Conservation (phyloP, 139 green algal species). For the Chlorella sp. region DNA sequence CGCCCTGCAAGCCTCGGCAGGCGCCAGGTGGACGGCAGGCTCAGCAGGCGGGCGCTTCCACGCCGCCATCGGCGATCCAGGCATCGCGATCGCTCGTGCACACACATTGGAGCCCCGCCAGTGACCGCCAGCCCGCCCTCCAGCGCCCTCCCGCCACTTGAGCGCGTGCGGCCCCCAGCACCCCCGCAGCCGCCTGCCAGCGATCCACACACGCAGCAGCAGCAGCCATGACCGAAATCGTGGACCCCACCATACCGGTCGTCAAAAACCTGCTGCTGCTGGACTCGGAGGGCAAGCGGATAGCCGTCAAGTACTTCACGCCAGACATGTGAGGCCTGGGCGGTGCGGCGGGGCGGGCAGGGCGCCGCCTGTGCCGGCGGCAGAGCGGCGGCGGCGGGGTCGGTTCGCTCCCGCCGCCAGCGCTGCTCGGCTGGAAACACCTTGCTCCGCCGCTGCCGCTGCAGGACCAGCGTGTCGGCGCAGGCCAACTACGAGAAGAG, state of each 20-base stretch:
- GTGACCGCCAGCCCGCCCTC: no score
- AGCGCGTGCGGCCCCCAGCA: no score
- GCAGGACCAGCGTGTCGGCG: slow-evolving; percentile 78
- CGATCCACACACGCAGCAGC: not conserved
- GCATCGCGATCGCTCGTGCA: no score
- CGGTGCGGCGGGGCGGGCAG: not conserved
- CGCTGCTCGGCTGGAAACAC: not conserved
- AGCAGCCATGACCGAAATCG: slow-evolving; percentile 27
- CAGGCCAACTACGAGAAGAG: slow-evolving; percentile 96
- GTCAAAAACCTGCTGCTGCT: slow-evolving; percentile 95
- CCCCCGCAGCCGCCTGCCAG: no score
- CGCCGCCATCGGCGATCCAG: no score
- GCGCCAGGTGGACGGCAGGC: no score
- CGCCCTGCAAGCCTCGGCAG: not conserved
- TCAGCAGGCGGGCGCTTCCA: no score
- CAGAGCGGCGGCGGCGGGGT: not conserved
- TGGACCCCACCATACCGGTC: slow-evolving; percentile 76
- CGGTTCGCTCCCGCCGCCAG: not conserved
- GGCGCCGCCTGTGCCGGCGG: not conserved
- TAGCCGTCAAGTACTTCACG: slow-evolving; percentile 98
- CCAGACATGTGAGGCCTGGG: slow-evolving; percentile 65
- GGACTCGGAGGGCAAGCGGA: slow-evolving; percentile 96
- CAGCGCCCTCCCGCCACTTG: no score
- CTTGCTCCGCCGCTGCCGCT: not conserved
- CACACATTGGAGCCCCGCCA: no score